phyloP scores from a whole-genome alignment of 768 basidiomycete species.

The Mycena chlorophos region DNA sequence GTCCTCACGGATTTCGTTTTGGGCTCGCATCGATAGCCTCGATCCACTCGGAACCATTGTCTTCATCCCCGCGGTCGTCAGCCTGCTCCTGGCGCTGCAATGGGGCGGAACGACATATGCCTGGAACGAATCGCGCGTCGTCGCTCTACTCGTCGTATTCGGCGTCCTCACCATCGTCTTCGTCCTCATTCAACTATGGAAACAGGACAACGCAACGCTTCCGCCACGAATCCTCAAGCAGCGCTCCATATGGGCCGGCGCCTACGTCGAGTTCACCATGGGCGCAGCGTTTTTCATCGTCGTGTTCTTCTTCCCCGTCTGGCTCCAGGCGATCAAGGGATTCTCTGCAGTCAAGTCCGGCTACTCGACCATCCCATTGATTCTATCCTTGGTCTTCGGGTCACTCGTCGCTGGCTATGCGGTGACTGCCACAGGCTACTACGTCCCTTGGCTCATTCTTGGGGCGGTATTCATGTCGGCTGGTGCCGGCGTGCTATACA shows the following conservation, averaged over 20 bases:
- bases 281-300: slow-evolving; percentile 11
- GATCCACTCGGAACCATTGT: slow-evolving; percentile 16
- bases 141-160: slow-evolving; percentile 15
- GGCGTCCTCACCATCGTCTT: slow-evolving; percentile 19
- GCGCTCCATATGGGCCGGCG: slow-evolving; percentile 15
- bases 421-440: slow-evolving; percentile 14
- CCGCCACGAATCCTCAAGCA: slow-evolving; percentile 12
- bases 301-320: slow-evolving; percentile 6
- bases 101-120: slow-evolving; percentile 46
- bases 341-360: slow-evolving; percentile 16
- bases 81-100: slow-evolving; percentile 37
- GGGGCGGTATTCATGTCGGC: slow-evolving; percentile 9
- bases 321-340: slow-evolving; percentile 11
- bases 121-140: slow-evolving; percentile 35
- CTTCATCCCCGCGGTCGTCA: slow-evolving; percentile 20
- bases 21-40: slow-evolving; percentile 13
- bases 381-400: slow-evolving; percentile 9
- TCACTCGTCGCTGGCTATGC: slow-evolving; percentile 3
- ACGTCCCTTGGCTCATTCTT: slow-evolving; percentile 13
- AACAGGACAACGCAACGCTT: slow-evolving; percentile 18
- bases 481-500: slow-evolving; percentile 12
- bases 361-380: slow-evolving; percentile 16
- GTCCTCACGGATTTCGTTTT: neutral
- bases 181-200: slow-evolving; percentile 18
- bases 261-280: slow-evolving; percentile 9